Evolutionary conservation across 148 eudicot genomes (phyloP).

Genomic region (Rhododendron molle): DNA sequence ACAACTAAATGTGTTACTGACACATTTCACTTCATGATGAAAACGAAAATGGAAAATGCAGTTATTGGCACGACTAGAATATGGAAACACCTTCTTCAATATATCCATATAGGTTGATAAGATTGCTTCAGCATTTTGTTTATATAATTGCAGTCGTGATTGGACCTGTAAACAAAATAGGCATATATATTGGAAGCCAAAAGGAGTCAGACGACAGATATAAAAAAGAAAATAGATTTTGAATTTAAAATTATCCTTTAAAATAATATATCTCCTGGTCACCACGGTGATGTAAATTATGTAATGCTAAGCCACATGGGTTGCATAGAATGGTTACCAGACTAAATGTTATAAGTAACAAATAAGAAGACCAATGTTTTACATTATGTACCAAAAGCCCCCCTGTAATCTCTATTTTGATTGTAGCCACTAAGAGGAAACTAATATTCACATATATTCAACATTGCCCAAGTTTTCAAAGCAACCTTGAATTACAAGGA

Average conservation of each 20-base stretch:
- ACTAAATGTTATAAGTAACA: not conserved
- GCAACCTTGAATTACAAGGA: not conserved
- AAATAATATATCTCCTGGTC: not conserved
- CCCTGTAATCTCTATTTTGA: not conserved
- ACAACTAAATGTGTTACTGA: slow-evolving; percentile 16
- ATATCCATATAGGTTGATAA: slow-evolving; percentile 51
- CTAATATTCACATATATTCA: not conserved
- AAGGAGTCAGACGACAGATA: not conserved
- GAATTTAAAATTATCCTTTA: not conserved
- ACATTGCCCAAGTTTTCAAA: not conserved
- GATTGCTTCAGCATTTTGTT: slow-evolving; percentile 73
- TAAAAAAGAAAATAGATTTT: not conserved
- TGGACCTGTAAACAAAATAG: slow-evolving; percentile 47
- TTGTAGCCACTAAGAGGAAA: not conserved
- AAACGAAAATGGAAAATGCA: not conserved
- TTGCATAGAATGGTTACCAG: not conserved
- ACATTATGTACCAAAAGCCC: not conserved
- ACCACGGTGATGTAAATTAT: not conserved
- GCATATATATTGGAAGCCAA: not conserved
- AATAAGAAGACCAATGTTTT: not conserved
- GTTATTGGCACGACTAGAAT: not conserved
- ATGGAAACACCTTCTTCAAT: slow-evolving; percentile 54
- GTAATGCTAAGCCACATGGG: not conserved
- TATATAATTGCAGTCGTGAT: slow-evolving; percentile 78
- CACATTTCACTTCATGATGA: not conserved